These are phyloP conservation scores for Metroxylon sagu DNA, from an alignment of 176 grass and related monocot species.

Conservation along the genomic window DNA sequence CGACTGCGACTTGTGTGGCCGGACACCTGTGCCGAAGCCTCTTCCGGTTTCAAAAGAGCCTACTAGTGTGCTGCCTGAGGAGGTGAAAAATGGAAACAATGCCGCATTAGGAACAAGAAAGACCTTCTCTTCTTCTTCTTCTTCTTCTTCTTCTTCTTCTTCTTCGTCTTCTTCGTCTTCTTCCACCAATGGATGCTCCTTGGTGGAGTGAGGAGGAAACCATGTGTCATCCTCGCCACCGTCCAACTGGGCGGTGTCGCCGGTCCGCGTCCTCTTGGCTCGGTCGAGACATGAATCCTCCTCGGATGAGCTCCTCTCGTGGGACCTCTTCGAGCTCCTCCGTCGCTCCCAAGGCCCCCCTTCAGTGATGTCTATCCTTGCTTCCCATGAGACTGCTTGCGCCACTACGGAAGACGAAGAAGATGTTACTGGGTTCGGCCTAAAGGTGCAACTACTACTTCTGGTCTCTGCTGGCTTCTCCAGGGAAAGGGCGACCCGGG, in stretches of 20 bases:
- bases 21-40: slow-evolving; percentile 13
- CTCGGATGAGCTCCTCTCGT: slow-evolving; percentile 37
- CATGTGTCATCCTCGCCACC: slow-evolving; percentile 52
- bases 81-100: slow-evolving; percentile 42
- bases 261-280: slow-evolving; percentile 61
- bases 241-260: slow-evolving; percentile 17
- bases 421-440: slow-evolving; percentile 14
- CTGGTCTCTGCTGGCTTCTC: slow-evolving; percentile 31
- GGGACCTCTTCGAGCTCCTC: slow-evolving; percentile 54
- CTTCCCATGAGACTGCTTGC: slow-evolving; percentile 39
- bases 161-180: not conserved
- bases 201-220: slow-evolving; percentile 71
- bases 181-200: slow-evolving; percentile 31
- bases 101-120: slow-evolving; percentile 68
- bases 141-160: no score
- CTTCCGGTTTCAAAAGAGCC: slow-evolving; percentile 41
- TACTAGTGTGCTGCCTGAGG: slow-evolving; percentile 36
- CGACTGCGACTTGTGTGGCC: slow-evolving; percentile 53
- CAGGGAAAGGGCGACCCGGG: slow-evolving; percentile 31
- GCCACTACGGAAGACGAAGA: slow-evolving; percentile 32
- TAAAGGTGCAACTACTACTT: slow-evolving; percentile 46
- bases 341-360: slow-evolving; percentile 24
- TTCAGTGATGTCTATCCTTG: slow-evolving; percentile 26
- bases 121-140: slow-evolving; percentile 44
- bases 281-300: slow-evolving; percentile 40